These are phyloP conservation scores for Physcomitrellopsis africana DNA, from an alignment of 225 moss, liverwort and hornwort genomes.

Conservation along the genomic window DNA sequence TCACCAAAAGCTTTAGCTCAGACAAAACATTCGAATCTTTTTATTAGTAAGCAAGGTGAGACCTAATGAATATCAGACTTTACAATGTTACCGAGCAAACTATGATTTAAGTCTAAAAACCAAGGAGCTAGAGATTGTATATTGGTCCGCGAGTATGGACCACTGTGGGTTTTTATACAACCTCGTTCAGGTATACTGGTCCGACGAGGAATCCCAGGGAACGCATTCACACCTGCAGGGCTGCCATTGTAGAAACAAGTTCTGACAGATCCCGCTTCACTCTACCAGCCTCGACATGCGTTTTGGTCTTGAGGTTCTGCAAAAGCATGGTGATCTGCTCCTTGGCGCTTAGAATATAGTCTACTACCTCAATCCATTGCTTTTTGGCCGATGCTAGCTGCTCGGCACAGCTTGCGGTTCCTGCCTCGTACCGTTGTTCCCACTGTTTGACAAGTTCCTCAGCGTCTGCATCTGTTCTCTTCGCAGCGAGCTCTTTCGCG, in stretches of 20 bases:
- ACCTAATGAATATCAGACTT: too few relatives aligned
- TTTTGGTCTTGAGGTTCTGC: constrained; percentile 48
- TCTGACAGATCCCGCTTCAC: constrained; percentile 40
- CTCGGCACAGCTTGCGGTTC: constrained; percentile 47
- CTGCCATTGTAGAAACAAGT: constrained; percentile 31
- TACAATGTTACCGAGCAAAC: not conserved
- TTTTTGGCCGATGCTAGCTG: constrained; percentile 52
- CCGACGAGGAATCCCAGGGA: too few relatives aligned
- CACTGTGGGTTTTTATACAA: not conserved
- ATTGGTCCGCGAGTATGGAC: constrained; percentile 34
- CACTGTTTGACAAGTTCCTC: constrained; percentile 66
- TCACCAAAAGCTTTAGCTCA: too few relatives aligned
- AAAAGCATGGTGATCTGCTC: constrained; percentile 52
- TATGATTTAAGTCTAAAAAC: constrained; percentile 25
- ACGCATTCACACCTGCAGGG: constrained; percentile 33
- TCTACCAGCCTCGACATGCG: constrained; percentile 38
- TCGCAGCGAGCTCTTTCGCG: constrained; percentile 64
- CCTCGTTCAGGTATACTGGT: too few relatives aligned
- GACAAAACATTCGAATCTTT: too few relatives aligned
- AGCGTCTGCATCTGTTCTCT: constrained; percentile 61
- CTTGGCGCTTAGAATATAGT: constrained; percentile 66
- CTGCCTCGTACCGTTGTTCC: constrained; percentile 49
- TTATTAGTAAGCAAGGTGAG: too few relatives aligned
- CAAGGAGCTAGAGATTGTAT: constrained; percentile 23
- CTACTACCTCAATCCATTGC: constrained; percentile 63